These are phyloP conservation scores for Waltergamsia citrina DNA, from an alignment of 2,329 filamentous ascomycete genomes.

Conservation along the genomic window DNA sequence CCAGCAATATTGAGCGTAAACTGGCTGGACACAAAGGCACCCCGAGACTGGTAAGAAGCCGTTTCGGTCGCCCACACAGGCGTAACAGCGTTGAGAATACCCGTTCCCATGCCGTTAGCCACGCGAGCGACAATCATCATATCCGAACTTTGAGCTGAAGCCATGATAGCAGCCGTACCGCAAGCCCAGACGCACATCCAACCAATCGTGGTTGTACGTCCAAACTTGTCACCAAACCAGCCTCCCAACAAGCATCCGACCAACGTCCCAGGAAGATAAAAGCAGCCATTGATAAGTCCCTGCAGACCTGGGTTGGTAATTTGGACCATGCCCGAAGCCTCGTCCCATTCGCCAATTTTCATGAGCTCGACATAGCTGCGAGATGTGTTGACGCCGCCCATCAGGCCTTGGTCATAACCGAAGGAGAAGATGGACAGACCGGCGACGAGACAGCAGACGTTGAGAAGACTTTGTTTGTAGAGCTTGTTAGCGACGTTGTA, in stretches of 20 bases:
- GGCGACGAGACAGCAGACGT: slow-evolving; percentile 54
- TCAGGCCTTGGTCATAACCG: slow-evolving; percentile 47
- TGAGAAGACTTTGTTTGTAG: slow-evolving; percentile 45
- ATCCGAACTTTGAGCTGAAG: slow-evolving; percentile 45
- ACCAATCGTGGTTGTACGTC: slow-evolving; percentile 55
- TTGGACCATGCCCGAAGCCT: slow-evolving; percentile 38
- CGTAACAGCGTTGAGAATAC: slow-evolving; percentile 60
- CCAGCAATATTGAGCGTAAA: slow-evolving; percentile 68
- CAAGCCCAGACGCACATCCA: slow-evolving; percentile 47
- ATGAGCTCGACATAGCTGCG: slow-evolving; percentile 55
- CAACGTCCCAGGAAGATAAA: slow-evolving; percentile 45
- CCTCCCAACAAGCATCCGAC: slow-evolving; percentile 55
- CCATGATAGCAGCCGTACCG: slow-evolving; percentile 54
- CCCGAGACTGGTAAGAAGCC: slow-evolving; percentile 56
- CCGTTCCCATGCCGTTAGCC: slow-evolving; percentile 55
- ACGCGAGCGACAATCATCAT: slow-evolving; percentile 56
- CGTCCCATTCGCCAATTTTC: slow-evolving; percentile 51
- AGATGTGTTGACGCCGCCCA: slow-evolving; percentile 58
- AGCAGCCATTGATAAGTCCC: slow-evolving; percentile 18
- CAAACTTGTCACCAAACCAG: slow-evolving; percentile 52
- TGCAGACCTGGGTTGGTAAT: slow-evolving; percentile 38
- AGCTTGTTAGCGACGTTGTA: slow-evolving; percentile 36
- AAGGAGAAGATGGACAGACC: slow-evolving; percentile 62
- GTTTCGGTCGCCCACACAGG: slow-evolving; percentile 63
- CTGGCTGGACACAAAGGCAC: slow-evolving; percentile 61